Conservation (phyloP, 2,329 filamentous ascomycete species). For the Allantophomopsis cytisporea region DNA sequence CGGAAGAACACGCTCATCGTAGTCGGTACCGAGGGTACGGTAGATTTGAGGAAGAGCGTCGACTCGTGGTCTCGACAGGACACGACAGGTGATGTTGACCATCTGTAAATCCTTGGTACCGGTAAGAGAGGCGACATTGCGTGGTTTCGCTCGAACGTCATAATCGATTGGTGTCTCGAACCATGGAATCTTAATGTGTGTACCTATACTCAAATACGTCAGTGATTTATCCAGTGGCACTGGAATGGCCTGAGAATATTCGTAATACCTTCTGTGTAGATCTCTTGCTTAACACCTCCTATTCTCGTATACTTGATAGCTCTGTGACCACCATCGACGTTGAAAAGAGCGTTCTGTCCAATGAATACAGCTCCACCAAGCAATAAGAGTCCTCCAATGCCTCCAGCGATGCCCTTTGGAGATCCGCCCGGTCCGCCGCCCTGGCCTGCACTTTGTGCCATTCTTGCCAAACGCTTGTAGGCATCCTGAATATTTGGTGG, state of each 20-base stretch:
- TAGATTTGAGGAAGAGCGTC: slow-evolving; percentile 92
- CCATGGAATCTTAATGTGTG: slow-evolving; percentile 90
- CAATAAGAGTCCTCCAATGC: slow-evolving; percentile 36
- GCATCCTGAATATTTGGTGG: slow-evolving; percentile 45
- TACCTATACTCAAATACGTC: slow-evolving; percentile 41
- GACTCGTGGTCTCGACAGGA: slow-evolving; percentile 81
- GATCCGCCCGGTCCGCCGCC: slow-evolving; percentile 26
- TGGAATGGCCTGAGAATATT: background rate
- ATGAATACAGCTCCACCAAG: slow-evolving; percentile 38
- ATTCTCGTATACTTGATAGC: slow-evolving; percentile 96
- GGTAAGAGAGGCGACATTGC: slow-evolving; percentile 91
- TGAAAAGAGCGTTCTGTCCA: slow-evolving; percentile 48
- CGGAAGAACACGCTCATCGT: slow-evolving; percentile 90
- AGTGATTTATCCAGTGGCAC: background rate
- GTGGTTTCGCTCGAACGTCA: slow-evolving; percentile 93
- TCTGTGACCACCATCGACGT: slow-evolving; percentile 94
- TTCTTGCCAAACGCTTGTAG: slow-evolving; percentile 47
- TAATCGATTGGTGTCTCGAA: slow-evolving; percentile 94
- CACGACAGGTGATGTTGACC: slow-evolving; percentile 99
- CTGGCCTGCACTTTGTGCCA: slow-evolving; percentile 40
- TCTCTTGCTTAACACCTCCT: slow-evolving; percentile 89
- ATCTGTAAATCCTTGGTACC: slow-evolving; percentile 99
- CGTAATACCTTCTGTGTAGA: slow-evolving; percentile 75
- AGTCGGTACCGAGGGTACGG: slow-evolving; percentile 86
- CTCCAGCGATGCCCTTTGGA: slow-evolving; percentile 37